Percentiles rank a stretch among this genome's conserved stretches.
phyloP scores from a whole-genome alignment of 495 filamentous ascomycete species.

The Oidiodendron maius region DNA sequence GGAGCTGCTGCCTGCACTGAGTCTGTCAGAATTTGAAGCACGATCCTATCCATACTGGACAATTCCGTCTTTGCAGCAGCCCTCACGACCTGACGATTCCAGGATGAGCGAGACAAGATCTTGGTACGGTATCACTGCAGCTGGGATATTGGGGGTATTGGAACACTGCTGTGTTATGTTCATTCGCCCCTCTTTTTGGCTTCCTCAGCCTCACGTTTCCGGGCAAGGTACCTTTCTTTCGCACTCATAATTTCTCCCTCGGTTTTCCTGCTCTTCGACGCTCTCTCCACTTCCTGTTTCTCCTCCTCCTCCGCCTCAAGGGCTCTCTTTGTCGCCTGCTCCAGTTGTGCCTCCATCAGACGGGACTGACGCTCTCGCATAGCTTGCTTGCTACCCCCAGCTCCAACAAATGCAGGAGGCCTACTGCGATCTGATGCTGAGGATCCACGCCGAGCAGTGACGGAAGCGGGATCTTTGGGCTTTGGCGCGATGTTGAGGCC shows the following conservation, averaged over 20 bases:
- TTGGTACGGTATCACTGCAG: no score
- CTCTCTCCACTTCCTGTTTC: conserved; percentile 59
- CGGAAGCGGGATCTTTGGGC: conserved; percentile 29
- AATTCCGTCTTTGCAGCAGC: no score
- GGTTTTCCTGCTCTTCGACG: conserved; percentile 66
- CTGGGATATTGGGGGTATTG: no score
- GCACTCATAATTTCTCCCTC: conserved; percentile 78
- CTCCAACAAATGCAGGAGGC: conserved; percentile 40
- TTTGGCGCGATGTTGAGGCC: conserved; percentile 78
- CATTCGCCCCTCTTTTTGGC: conserved; percentile 45
- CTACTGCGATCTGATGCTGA: conserved; percentile 20
- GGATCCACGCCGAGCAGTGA: conserved; percentile 27
- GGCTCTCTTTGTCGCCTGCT: conserved; percentile 65
- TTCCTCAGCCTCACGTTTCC: conserved; percentile 76
- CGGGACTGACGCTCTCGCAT: conserved; percentile 77
- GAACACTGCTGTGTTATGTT: not conserved
- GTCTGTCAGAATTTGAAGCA: no score
- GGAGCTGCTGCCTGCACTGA: no score
- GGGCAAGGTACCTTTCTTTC: conserved; percentile 77
- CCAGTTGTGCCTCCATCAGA: conserved; percentile 81
- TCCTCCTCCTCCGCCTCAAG: conserved; percentile 71
- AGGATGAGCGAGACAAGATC: no score
- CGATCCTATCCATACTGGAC: no score
- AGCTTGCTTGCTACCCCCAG: conserved; percentile 45
- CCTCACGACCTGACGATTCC: no score